Conservation (phyloP, 371 early-diverging fungal species). For the Nematocida sp. region DNA sequence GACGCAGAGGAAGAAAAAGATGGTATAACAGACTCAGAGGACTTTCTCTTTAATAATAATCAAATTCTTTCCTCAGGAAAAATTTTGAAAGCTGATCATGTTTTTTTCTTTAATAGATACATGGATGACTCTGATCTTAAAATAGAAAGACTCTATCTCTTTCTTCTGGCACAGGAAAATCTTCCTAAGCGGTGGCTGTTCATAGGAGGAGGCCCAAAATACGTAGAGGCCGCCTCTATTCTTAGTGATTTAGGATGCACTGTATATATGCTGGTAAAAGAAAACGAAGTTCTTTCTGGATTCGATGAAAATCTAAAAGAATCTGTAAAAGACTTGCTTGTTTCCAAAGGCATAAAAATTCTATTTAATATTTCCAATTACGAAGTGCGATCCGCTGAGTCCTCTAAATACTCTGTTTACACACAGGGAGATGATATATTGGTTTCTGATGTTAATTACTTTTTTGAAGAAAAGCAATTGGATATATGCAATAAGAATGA, state of each 20-base stretch:
- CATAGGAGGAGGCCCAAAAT: not conserved
- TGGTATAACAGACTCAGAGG: not conserved
- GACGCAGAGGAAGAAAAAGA: not conserved
- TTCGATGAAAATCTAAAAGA: constrained; percentile 29
- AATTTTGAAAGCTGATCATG: not conserved
- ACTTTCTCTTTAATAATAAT: not conserved
- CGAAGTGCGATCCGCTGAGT: not conserved
- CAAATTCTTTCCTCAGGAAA: not conserved
- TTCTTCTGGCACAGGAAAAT: constrained; percentile 13
- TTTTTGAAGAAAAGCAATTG: not conserved
- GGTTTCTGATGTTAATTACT: constrained; percentile 7
- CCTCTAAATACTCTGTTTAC: not conserved
- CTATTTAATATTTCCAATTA: not conserved
- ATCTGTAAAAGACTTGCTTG: not conserved
- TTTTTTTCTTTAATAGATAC: constrained; percentile 4
- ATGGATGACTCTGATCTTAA: not conserved
- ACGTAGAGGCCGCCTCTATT: constrained; percentile 43
- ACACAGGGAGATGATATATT: not conserved
- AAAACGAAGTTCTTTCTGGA: not conserved
- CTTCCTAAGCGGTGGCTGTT: constrained; percentile 9
- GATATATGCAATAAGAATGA: not conserved
- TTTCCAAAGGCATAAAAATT: constrained; percentile 20
- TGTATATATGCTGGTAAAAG: not conserved
- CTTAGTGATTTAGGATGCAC: constrained; percentile 39
- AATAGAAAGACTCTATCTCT: constrained; percentile 18